Conservation (phyloP, 179 eudicot species). For the Silene noctiflora region DNA sequence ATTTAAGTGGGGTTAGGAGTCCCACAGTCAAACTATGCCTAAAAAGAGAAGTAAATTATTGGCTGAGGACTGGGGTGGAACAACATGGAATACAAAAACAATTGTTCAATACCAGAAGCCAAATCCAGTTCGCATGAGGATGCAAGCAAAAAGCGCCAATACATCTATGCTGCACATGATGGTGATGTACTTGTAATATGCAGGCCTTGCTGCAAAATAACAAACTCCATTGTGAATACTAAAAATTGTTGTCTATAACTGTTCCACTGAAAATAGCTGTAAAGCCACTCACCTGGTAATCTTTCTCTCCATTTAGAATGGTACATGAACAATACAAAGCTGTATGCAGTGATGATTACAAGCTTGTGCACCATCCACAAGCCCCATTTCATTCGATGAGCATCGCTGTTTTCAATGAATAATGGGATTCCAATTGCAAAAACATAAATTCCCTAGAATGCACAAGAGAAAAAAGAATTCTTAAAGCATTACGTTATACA, state of each 20-base stretch:
- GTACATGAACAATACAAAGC: conserved; percentile 73
- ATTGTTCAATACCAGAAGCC: conserved; percentile 66
- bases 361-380: conserved; percentile 75
- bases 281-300: conserved; percentile 63
- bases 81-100: neutral
- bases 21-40: neutral
- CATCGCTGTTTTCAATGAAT: conserved; percentile 46
- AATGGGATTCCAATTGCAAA: conserved; percentile 80
- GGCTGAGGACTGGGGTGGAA: neutral
- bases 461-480: neutral
- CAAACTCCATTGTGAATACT: conserved; percentile 11
- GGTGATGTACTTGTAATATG: conserved; percentile 81
- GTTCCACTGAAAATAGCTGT: neutral
- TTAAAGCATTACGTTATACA: neutral
- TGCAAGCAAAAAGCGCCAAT: conserved; percentile 61
- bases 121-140: conserved; percentile 66
- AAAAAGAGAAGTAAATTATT: neutral
- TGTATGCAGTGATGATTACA: conserved; percentile 67
- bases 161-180: conserved; percentile 65
- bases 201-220: conserved; percentile 72
- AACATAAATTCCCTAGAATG: conserved; percentile 63
- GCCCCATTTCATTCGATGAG: conserved; percentile 69
- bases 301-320: conserved; percentile 86
- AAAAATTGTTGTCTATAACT: neutral
- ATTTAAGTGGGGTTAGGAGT: neutral